Evolutionary conservation across 768 basidiomycete species (phyloP).

Genomic region (Piloderma croceum): DNA sequence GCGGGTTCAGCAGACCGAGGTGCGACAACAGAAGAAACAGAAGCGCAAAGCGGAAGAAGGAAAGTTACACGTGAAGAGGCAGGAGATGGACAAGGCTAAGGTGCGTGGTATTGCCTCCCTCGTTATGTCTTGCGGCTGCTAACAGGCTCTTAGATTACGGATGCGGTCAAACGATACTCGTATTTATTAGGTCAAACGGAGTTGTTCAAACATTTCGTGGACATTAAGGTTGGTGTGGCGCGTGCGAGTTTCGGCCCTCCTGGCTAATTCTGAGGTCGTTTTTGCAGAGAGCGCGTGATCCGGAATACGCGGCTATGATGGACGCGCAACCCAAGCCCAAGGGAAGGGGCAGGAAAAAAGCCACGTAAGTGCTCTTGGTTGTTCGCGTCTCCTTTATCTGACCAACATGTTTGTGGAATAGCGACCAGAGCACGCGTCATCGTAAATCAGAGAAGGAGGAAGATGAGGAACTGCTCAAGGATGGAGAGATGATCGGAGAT

Average conservation of each 20-base stretch:
- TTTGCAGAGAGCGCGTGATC: constrained; percentile 76
- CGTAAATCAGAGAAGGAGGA: constrained; percentile 98
- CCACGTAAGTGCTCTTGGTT: constrained; percentile 41
- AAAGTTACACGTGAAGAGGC: constrained; percentile 61
- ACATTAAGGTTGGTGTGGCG: constrained; percentile 68
- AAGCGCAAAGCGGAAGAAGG: constrained; percentile 66
- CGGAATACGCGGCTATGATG: constrained; percentile 85
- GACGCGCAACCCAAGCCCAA: constrained; percentile 83
- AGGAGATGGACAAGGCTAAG: constrained; percentile 87
- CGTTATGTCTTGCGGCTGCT: constrained; percentile 7
- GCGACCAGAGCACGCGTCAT: constrained; percentile 75
- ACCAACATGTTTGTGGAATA: constrained; percentile 23
- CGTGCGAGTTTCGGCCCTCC: neutral
- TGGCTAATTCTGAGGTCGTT: neutral
- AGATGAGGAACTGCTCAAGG: constrained; percentile 90
- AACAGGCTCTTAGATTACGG: constrained; percentile 55
- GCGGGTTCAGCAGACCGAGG: constrained; percentile 33
- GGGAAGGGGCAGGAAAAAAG: constrained; percentile 82
- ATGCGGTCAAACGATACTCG: constrained; percentile 93
- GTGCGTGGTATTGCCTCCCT: constrained; percentile 29
- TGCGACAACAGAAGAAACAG: constrained; percentile 41
- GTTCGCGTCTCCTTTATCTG: neutral
- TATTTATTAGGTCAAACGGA: constrained; percentile 98
- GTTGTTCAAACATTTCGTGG: constrained; percentile 96
- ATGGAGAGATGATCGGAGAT: constrained; percentile 71